A percentile compares a stretch with the other conserved stretches of the same genome.
Conservation (phyloP, 495 filamentous ascomycete genomes). For the Poronia punctata region DNA sequence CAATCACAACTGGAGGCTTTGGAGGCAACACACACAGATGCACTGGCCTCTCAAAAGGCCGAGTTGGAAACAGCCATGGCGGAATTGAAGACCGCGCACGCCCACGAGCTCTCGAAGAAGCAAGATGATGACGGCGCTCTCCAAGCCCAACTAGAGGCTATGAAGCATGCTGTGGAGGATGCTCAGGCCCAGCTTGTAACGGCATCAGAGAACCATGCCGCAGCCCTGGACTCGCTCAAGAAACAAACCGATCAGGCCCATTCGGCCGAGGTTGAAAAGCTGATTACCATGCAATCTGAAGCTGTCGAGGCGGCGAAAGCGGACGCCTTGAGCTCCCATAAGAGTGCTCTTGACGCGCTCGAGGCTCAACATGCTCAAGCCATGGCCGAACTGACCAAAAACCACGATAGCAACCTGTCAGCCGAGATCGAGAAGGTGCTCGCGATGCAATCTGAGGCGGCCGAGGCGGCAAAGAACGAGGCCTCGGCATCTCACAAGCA, state of each 20-base stretch:
- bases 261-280: slow-evolving; percentile 41
- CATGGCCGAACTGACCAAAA: slow-evolving; percentile 35
- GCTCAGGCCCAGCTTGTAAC: slow-evolving; percentile 34
- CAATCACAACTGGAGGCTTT: slow-evolving; percentile 21
- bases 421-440: slow-evolving; percentile 43
- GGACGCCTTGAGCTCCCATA: slow-evolving; percentile 22
- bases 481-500: slow-evolving; percentile 22
- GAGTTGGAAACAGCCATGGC: slow-evolving; percentile 19
- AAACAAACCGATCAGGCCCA: slow-evolving; percentile 39
- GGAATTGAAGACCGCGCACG: slow-evolving; percentile 18
- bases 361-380: slow-evolving; percentile 33
- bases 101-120: slow-evolving; percentile 21
- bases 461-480: slow-evolving; percentile 33
- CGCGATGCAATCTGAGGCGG: slow-evolving; percentile 33
- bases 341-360: slow-evolving; percentile 33
- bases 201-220: slow-evolving; percentile 28
- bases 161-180: slow-evolving; percentile 25
- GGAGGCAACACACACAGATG: slow-evolving; percentile 10
- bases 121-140: slow-evolving; percentile 21
- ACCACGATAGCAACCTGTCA: slow-evolving; percentile 27
- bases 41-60: slow-evolving; percentile 8
- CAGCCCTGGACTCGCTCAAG: slow-evolving; percentile 33
- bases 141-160: slow-evolving; percentile 21
- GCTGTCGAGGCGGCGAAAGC: slow-evolving; percentile 33
- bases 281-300: slow-evolving; percentile 37